A percentile compares a stretch with the other conserved stretches of the same genome.
Conservation (phyloP, 164 flowering plant genomes). For the Magnolia changhungtana region DNA sequence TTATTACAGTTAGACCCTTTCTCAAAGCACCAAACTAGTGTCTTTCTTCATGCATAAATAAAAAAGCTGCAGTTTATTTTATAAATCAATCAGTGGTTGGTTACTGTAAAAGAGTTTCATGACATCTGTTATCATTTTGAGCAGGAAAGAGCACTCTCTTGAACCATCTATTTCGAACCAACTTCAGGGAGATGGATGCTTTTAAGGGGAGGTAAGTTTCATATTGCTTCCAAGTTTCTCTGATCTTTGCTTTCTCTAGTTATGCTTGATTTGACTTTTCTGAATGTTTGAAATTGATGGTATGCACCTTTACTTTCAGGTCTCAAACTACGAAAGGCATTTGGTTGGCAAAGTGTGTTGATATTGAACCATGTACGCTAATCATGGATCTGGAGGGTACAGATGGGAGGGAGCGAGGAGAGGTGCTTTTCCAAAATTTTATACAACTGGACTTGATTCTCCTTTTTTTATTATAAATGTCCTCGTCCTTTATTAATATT, state of each 20-base stretch:
- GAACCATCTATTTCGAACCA: conserved; percentile 78
- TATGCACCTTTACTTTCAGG: conserved; percentile 34
- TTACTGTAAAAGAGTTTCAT: background rate
- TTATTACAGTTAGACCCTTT: no score
- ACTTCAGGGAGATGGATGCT: conserved; percentile 97
- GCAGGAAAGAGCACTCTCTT: conserved; percentile 93
- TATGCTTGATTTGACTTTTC: background rate
- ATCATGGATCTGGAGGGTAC: conserved; percentile 99
- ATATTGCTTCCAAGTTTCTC: background rate
- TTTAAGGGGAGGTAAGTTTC: conserved; percentile 77
- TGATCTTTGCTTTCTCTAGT: background rate
- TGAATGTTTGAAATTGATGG: background rate
- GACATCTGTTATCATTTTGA: background rate
- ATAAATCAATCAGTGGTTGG: background rate
- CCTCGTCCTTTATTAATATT: background rate
- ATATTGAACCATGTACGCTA: conserved; percentile 84
- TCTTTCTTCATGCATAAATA: background rate
- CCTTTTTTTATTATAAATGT: background rate
- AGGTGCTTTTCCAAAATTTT: conserved; percentile 38
- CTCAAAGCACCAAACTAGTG: background rate
- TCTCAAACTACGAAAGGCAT: conserved; percentile 96
- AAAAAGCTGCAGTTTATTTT: background rate
- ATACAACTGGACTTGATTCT: background rate
- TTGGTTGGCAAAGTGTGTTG: conserved; percentile 85
- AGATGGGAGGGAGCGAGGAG: conserved; percentile 98